Evolutionary conservation across 1,284 basidiomycete species (phyloP).

Genomic region (Inonotus obliquus): DNA sequence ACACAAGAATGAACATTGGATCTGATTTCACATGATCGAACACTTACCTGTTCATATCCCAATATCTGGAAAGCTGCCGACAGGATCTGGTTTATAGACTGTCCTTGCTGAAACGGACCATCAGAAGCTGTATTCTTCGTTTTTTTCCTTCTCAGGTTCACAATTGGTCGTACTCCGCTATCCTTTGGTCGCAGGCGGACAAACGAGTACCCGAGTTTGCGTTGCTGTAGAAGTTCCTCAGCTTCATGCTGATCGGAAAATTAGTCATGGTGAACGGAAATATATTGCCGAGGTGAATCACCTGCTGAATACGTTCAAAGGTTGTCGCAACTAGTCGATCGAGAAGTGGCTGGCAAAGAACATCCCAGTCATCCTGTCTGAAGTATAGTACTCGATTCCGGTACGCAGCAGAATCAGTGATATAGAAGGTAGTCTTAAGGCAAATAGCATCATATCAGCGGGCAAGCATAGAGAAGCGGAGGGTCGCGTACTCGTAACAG

Average conservation of each 20-base stretch:
- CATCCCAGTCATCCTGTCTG: slow-evolving; percentile 91
- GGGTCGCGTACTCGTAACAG: slow-evolving; percentile 60
- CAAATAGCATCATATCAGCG: background rate
- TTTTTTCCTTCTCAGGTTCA: slow-evolving; percentile 78
- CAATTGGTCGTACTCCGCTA: slow-evolving; percentile 90
- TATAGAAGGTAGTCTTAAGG: slow-evolving; percentile 86
- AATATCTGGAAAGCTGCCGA: slow-evolving; percentile 81
- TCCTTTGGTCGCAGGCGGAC: slow-evolving; percentile 93
- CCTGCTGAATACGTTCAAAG: slow-evolving; percentile 58
- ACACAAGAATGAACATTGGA: background rate
- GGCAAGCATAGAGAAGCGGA: background rate
- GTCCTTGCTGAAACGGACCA: slow-evolving; percentile 23
- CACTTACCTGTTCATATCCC: slow-evolving; percentile 74
- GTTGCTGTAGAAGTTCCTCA: slow-evolving; percentile 57
- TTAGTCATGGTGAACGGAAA: background rate
- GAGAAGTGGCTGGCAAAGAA: slow-evolving; percentile 77
- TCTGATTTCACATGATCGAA: slow-evolving; percentile 7
- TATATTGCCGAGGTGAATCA: slow-evolving; percentile 23
- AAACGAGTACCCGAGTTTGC: slow-evolving; percentile 77
- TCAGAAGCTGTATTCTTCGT: slow-evolving; percentile 30
- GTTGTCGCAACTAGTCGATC: slow-evolving; percentile 64
- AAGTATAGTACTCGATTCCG: slow-evolving; percentile 90
- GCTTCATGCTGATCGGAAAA: slow-evolving; percentile 48
- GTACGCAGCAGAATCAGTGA: slow-evolving; percentile 88
- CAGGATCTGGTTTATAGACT: slow-evolving; percentile 85